Base-by-base conservation (phyloP, 345 rosid species). In the Gynandropsis gynandra region DNA sequence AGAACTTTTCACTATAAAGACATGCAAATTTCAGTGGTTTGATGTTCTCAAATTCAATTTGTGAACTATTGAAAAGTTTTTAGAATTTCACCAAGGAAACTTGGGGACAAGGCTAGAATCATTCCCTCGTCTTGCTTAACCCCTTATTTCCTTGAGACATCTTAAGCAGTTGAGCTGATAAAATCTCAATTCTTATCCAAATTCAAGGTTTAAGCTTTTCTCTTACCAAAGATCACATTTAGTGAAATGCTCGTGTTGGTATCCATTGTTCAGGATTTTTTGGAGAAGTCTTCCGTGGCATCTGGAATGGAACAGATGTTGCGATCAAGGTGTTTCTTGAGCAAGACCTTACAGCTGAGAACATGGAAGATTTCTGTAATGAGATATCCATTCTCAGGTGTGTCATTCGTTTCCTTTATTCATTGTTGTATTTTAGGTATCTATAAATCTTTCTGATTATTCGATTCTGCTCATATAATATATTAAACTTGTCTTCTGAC, bases 251-350 rank as follows among this genome's bases (percentile, higher is more conserved):
- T n/a, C n/a, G 31, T 63, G 14, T 67, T 56, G 27, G 47, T 31
- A n/a, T n/a, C n/a, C n/a, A n/a, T n/a, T n/a, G n/a, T 52, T 20
- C 56, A 88, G 99, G 99, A 45, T 88, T 81, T 67, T 93, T 88
- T 1, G 99, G 99, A 33, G 95, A 93, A 79, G 99, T 93, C 38
- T 93, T 93, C 54, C 94, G 92, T 47, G 97, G 97, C 35, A 44
- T 83, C 46, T 93, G 99, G 99, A 93, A 85, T 59, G 99, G 99
- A 61, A 93, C 97, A 33, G 95, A 93, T 27, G 97, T 93, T 10
- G 99, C 99, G 20, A 83, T 85, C 71, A 93, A 93, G 79, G 82
- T 83, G 66, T 85, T 93, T 62, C 75, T 93, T 59, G 97, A 88
- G 80, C 97, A 93, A 68, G 95, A 93, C 78, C 76, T 93, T 43